Percentiles rank a stretch among this genome's conserved stretches.
Conservation (phyloP, 1,284 basidiomycete genomes). For the Pascua guehoae region DNA sequence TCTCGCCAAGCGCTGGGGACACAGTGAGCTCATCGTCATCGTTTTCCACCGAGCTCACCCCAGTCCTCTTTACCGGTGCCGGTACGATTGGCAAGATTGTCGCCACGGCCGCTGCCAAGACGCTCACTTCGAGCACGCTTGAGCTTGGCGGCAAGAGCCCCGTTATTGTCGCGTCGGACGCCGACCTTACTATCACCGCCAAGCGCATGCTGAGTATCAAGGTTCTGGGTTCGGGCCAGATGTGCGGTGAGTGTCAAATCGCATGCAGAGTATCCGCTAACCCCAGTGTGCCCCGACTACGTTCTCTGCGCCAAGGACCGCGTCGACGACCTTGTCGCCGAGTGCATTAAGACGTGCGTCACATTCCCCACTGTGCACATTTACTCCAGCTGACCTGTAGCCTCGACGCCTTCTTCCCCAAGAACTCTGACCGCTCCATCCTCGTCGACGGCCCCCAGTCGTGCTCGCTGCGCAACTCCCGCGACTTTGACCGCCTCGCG, state of each 20-base stretch:
- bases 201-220: constrained; percentile 70
- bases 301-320: constrained; percentile 64
- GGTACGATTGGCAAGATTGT: constrained; percentile 72
- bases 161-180: constrained; percentile 67
- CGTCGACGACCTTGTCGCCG: constrained; percentile 62
- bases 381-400: constrained; percentile 13
- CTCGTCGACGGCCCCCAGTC: constrained; percentile 52
- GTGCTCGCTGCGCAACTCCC: constrained; percentile 55
- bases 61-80: constrained; percentile 65
- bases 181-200: constrained; percentile 49
- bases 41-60: constrained; percentile 31
- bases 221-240: constrained; percentile 67
- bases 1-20: constrained; percentile 79
- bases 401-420: constrained; percentile 39
- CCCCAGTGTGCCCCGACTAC: constrained; percentile 64
- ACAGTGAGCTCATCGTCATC: constrained; percentile 60
- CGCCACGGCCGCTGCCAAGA: constrained; percentile 76
- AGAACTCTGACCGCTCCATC: constrained; percentile 47
- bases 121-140: constrained; percentile 75
- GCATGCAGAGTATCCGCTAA: background rate
- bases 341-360: constrained; percentile 58
- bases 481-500: constrained; percentile 63
- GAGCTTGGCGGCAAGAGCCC: constrained; percentile 80
- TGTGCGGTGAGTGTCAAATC: constrained; percentile 44
- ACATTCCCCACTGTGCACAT: constrained; percentile 20